Conservation (phyloP, 75 land plant species). For the Adiantum capillusveneris region DNA sequence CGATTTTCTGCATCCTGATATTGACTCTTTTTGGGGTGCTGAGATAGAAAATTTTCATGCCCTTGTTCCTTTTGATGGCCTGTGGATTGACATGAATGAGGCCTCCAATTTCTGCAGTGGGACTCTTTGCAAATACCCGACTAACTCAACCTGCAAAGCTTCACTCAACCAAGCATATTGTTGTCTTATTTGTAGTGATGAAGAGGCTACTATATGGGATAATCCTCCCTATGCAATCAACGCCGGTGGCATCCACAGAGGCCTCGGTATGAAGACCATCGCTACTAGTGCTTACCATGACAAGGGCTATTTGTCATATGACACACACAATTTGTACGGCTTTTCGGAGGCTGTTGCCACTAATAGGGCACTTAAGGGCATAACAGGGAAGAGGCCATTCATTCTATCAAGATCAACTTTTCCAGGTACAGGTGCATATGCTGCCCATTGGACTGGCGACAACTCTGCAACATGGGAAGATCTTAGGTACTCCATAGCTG, state of each 20-base stretch:
- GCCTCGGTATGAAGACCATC: conserved; percentile 57
- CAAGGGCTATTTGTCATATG: conserved; percentile 51
- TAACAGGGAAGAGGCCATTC: conserved; percentile 59
- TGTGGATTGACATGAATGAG: conserved; percentile 97
- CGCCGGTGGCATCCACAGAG: conserved; percentile 29
- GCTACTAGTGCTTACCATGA: conserved; percentile 66
- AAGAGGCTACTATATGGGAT: conserved; percentile 43
- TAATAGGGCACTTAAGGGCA: conserved; percentile 38
- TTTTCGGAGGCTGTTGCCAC: conserved; percentile 65
- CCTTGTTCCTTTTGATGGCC: conserved; percentile 60
- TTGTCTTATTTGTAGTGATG: conserved; percentile 69
- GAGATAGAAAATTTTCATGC: conserved; percentile 58
- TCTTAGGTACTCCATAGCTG: conserved; percentile 59
- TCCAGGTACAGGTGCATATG: conserved; percentile 58
- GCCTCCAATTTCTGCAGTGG: conserved; percentile 74
- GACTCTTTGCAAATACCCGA: conserved; percentile 38
- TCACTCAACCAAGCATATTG: conserved; percentile 26
- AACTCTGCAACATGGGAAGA: conserved; percentile 73
- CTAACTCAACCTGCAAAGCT: conserved; percentile 16
- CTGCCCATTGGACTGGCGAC: conserved; percentile 90
- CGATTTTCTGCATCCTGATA: conserved; percentile 62
- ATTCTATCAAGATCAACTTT: conserved; percentile 64
- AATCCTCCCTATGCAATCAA: conserved; percentile 77
- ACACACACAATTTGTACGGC: conserved; percentile 72
- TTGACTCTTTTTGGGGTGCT: conserved; percentile 44